phyloP scores from a whole-genome alignment of 2,329 filamentous ascomycete genomes.

The Pseudocercospora vitis region DNA sequence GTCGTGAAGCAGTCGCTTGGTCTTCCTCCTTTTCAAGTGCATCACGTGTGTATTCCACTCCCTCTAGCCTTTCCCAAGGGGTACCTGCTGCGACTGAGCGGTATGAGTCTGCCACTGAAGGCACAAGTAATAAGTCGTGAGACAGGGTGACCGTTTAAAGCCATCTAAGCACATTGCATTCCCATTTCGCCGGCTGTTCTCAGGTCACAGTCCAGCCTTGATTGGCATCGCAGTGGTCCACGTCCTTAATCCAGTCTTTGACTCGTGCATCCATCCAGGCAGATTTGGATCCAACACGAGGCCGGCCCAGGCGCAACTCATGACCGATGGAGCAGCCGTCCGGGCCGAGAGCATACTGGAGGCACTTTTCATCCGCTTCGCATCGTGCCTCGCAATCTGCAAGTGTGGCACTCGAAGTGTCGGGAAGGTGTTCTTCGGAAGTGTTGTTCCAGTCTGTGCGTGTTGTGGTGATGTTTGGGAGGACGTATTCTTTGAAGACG shows the following conservation, averaged over 20 bases:
- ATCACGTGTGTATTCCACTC: no score
- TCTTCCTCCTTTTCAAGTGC: no score
- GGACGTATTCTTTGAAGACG: slow-evolving; percentile 31
- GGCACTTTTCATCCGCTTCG: slow-evolving; percentile 23
- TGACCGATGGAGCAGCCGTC: slow-evolving; percentile 27
- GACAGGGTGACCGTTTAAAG: no score
- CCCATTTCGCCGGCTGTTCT: no score
- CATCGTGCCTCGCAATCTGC: slow-evolving; percentile 31
- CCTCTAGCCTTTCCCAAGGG: no score
- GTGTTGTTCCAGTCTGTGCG: slow-evolving; percentile 33
- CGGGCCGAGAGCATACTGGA: slow-evolving; percentile 29
- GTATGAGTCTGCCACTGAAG: no score
- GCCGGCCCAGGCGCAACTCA: slow-evolving; percentile 24
- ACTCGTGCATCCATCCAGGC: slow-evolving; percentile 31
- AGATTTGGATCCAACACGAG: slow-evolving; percentile 20
- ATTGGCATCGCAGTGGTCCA: slow-evolving; percentile 19
- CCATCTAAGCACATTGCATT: not conserved
- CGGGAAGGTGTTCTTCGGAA: slow-evolving; percentile 23
- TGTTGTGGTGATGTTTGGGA: slow-evolving; percentile 26
- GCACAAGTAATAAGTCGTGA: no score
- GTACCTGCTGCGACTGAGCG: not conserved
- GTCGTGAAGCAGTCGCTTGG: no score
- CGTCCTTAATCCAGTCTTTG: slow-evolving; percentile 19
- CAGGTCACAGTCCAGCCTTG: slow-evolving; percentile 23
- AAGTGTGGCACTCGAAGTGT: slow-evolving; percentile 19